These are phyloP conservation scores for Neurospora sublineolata DNA, from an alignment of 495 filamentous ascomycete species.

Conservation along the genomic window DNA sequence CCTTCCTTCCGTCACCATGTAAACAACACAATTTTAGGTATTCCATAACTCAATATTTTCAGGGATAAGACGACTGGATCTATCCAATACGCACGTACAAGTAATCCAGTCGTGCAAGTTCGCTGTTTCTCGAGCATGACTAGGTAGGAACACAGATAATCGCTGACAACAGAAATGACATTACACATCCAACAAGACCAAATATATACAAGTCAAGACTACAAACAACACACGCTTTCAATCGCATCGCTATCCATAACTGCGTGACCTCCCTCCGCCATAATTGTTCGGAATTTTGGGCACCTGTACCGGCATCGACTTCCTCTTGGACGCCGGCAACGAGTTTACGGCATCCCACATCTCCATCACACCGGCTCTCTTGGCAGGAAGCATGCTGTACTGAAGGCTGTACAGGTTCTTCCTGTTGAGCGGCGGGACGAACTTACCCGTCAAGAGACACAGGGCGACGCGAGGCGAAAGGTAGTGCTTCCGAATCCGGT, in stretches of 20 bases:
- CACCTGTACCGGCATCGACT: slow-evolving; percentile 12
- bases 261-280: slow-evolving; percentile 14
- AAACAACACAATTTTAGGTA: not conserved
- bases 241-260: slow-evolving; percentile 11
- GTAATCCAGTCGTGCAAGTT: not conserved
- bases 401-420: slow-evolving; percentile 94
- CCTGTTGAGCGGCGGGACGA: slow-evolving; percentile 82
- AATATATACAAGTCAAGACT: not conserved
- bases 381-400: slow-evolving; percentile 92
- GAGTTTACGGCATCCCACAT: slow-evolving; percentile 61
- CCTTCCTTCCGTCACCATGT: not conserved
- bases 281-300: slow-evolving; percentile 16
- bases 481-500: slow-evolving; percentile 90
- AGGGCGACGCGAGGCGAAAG: slow-evolving; percentile 77
- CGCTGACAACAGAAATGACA: not conserved
- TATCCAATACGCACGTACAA: not conserved
- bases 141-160: no score
- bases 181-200: not conserved
- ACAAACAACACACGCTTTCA: not conserved
- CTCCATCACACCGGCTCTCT: slow-evolving; percentile 65
- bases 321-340: slow-evolving; percentile 41
- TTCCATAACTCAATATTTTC: no score
- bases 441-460: slow-evolving; percentile 77
- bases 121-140: no score
- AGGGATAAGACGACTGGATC: no score